Evolutionary conservation across 2,329 filamentous ascomycete species (phyloP).

Genomic region (Dothiorella sarmentorum): DNA sequence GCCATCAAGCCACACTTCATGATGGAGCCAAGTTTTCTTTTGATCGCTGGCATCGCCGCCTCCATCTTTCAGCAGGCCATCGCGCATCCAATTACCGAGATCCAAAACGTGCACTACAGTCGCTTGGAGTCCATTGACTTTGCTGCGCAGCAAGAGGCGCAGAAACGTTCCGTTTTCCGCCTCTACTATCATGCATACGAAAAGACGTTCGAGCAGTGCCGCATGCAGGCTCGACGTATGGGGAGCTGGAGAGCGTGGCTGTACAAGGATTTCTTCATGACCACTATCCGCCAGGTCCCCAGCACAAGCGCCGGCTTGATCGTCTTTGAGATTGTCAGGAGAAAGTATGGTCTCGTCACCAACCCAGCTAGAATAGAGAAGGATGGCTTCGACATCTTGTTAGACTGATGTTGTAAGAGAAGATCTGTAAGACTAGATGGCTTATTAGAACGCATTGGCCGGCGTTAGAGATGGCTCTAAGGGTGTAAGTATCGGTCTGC

Average conservation of each 20-base stretch:
- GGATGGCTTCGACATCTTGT: slow-evolving; percentile 69
- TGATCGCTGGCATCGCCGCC: slow-evolving; percentile 65
- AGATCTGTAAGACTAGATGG: background rate
- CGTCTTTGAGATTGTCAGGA: slow-evolving; percentile 71
- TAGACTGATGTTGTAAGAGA: slow-evolving; percentile 36
- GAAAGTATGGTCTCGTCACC: slow-evolving; percentile 56
- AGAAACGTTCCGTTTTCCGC: slow-evolving; percentile 47
- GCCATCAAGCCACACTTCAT: slow-evolving; percentile 71
- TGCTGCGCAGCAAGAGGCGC: slow-evolving; percentile 49
- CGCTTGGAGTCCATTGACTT: slow-evolving; percentile 69
- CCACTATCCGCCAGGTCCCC: slow-evolving; percentile 69
- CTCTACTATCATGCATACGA: slow-evolving; percentile 70
- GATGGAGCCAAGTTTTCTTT: slow-evolving; percentile 68
- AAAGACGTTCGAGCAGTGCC: slow-evolving; percentile 62
- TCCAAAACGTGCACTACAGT: slow-evolving; percentile 71
- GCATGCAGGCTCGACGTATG: slow-evolving; percentile 56
- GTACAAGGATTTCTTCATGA: slow-evolving; percentile 70
- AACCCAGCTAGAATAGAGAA: slow-evolving; percentile 43
- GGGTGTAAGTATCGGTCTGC: no score
- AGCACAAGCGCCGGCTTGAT: slow-evolving; percentile 74
- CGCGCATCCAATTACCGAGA: slow-evolving; percentile 66
- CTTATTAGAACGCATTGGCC: background rate
- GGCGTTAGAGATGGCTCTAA: background rate
- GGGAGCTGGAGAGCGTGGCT: slow-evolving; percentile 60
- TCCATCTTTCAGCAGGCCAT: slow-evolving; percentile 66